Percentiles rank a stretch among this genome's conserved stretches.
Conservation (phyloP, 305 asterid genomes). For the Solanum hybrid region DNA sequence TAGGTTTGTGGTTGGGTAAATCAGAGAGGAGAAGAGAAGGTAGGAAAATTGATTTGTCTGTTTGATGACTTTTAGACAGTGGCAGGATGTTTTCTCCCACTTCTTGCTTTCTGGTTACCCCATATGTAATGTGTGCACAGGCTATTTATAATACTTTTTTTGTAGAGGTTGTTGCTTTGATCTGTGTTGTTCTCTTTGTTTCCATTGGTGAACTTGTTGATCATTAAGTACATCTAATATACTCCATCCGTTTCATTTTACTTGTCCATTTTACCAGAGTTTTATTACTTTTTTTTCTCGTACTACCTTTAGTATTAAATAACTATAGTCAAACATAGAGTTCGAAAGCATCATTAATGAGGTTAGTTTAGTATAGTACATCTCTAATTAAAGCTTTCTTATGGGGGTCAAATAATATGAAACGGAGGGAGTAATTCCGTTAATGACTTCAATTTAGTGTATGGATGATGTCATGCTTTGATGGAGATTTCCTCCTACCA, state of each 20-base stretch:
- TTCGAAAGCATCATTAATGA: background rate
- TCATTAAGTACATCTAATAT: background rate
- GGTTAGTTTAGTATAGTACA: background rate
- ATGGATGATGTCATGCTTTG: background rate
- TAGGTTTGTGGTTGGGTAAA: background rate
- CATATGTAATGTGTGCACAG: background rate
- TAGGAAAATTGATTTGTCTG: background rate
- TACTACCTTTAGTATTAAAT: background rate
- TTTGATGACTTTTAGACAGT: background rate
- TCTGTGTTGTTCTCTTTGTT: background rate
- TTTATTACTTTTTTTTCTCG: background rate
- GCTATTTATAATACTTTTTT: background rate
- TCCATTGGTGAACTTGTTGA: background rate
- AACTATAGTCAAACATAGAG: background rate
- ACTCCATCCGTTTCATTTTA: background rate
- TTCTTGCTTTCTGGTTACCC: background rate
- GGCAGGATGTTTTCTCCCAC: background rate
- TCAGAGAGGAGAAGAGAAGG: background rate
- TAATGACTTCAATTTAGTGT: background rate
- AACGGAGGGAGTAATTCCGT: background rate
- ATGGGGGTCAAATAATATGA: background rate
- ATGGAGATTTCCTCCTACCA: background rate
- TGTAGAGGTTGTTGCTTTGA: background rate
- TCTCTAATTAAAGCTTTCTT: background rate
- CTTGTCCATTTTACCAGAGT: background rate